phyloP scores from a whole-genome alignment of 768 basidiomycete species.

The Boletus pseudo-olivaceus region DNA sequence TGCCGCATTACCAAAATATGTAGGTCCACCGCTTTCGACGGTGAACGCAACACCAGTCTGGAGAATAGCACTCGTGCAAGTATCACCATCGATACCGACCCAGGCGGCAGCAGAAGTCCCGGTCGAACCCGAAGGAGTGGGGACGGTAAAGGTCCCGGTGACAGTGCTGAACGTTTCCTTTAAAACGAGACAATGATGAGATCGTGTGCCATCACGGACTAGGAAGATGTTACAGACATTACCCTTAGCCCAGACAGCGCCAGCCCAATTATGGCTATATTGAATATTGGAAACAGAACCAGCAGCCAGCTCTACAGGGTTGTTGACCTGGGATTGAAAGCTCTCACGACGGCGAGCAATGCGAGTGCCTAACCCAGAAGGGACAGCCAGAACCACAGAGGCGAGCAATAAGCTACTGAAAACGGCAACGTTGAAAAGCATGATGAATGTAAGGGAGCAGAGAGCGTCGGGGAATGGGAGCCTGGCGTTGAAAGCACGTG shows the following conservation, averaged over 20 bases:
- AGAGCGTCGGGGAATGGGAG: background rate
- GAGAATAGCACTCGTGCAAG: background rate
- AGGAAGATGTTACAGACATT: background rate
- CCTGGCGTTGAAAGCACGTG: background rate
- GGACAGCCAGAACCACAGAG: background rate
- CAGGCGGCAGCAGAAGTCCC: constrained; percentile 2
- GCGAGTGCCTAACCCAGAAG: background rate
- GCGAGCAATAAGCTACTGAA: background rate
- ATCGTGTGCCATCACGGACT: background rate
- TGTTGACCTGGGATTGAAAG: background rate
- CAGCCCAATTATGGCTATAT: constrained; percentile 10
- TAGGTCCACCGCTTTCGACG: background rate
- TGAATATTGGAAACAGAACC: background rate
- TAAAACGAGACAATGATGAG: background rate
- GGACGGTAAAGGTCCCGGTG: constrained; percentile 7
- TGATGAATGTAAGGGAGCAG: background rate
- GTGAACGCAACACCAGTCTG: constrained; percentile 2
- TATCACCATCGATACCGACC: constrained; percentile 13
- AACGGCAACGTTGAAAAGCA: background rate
- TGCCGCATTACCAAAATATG: background rate
- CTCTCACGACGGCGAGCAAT: background rate
- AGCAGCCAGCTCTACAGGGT: background rate
- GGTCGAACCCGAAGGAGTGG: background rate
- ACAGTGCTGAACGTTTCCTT: constrained; percentile 10
- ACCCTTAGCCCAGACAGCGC: background rate